Evolutionary conservation across 257 asterid genomes (phyloP).

Genomic region (Solanum bulbocastanum): DNA sequence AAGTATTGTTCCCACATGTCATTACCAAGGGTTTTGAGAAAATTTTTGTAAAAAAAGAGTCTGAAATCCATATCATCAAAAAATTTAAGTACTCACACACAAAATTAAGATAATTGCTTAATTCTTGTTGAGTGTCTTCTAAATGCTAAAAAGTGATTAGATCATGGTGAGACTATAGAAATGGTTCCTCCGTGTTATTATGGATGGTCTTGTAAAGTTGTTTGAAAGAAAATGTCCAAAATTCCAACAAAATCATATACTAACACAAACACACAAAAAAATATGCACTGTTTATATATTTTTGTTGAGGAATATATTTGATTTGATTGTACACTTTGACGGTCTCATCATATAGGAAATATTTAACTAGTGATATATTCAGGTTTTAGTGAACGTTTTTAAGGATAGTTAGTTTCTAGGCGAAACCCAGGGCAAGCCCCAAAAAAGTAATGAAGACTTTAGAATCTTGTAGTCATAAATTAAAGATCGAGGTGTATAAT

Average conservation of each 20-base stretch:
- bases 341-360: background rate
- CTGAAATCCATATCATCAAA: no score
- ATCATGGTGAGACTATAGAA: no score
- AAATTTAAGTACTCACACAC: no score
- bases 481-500: background rate
- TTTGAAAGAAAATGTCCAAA: background rate
- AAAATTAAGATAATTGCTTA: background rate
- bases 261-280: no score
- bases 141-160: background rate
- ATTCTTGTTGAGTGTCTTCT: background rate
- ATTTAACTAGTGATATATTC: background rate
- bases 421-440: accelerated
- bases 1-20: background rate
- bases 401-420: background rate
- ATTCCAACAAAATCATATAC: no score
- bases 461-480: background rate
- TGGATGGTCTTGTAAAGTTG: background rate
- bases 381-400: background rate
- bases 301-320: background rate
- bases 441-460: no score
- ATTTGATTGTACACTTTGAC: no score
- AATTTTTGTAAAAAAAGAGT: no score
- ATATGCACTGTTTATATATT: background rate
- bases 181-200: background rate
- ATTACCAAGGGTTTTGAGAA: background rate